Percentiles rank a stretch among this genome's conserved stretches.
phyloP scores from a whole-genome alignment of 2,329 filamentous ascomycete genomes.

The Claviceps sp. region DNA sequence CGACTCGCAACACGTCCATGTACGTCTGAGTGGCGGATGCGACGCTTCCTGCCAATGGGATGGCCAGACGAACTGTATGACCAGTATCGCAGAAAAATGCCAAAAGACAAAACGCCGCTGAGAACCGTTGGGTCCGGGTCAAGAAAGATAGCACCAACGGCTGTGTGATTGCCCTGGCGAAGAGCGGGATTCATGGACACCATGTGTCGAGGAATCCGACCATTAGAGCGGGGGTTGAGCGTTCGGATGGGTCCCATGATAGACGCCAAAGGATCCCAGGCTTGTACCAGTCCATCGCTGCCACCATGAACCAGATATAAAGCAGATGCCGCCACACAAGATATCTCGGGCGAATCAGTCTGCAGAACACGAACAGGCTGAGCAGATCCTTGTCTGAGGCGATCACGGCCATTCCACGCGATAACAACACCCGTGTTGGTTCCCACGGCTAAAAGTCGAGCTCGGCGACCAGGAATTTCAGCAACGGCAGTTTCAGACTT shows the following conservation, averaged over 20 bases:
- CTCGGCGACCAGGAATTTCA: conserved; percentile 74
- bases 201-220: conserved; percentile 64
- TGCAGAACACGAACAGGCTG: conserved; percentile 68
- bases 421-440: conserved; percentile 66
- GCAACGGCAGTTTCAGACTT: conserved; percentile 21
- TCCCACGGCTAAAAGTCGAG: conserved; percentile 68
- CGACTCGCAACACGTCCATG: conserved; percentile 38
- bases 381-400: conserved; percentile 31
- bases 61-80: conserved; percentile 77
- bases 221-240: conserved; percentile 72
- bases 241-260: conserved; percentile 67
- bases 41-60: conserved; percentile 65
- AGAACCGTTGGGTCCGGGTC: conserved; percentile 80
- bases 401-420: conserved; percentile 72
- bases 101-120: conserved; percentile 76
- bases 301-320: conserved; percentile 87
- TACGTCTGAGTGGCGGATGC: conserved; percentile 51
- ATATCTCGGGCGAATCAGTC: conserved; percentile 81
- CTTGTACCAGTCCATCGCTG: conserved; percentile 87
- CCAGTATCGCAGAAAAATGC: conserved; percentile 84
- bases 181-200: conserved; percentile 40
- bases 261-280: conserved; percentile 91
- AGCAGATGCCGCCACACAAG: conserved; percentile 68
- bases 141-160: conserved; percentile 70
- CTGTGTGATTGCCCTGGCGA: conserved; percentile 61